phyloP scores from a whole-genome alignment of 148 eudicot species.

The Arbutus unedo region DNA sequence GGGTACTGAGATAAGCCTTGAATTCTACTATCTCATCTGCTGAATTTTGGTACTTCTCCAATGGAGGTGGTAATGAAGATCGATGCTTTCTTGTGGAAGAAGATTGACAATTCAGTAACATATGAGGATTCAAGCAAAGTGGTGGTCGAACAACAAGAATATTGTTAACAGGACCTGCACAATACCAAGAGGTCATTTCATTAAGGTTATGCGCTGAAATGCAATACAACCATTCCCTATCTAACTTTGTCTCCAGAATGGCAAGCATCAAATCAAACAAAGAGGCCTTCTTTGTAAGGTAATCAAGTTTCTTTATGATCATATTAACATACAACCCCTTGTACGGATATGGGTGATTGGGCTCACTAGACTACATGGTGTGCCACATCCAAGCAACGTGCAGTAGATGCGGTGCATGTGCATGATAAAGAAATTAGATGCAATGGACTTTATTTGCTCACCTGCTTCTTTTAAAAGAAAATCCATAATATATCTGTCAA shows the following conservation, averaged over 20 bases:
- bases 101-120: slow-evolving; percentile 36
- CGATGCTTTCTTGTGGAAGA: slow-evolving; percentile 41
- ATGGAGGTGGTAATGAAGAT: slow-evolving; percentile 53
- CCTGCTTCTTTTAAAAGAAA: neutral
- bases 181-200: slow-evolving; percentile 5
- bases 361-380: neutral
- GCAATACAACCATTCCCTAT: neutral
- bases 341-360: neutral
- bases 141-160: slow-evolving; percentile 48
- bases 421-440: neutral
- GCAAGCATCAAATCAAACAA: neutral
- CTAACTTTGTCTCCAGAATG: neutral
- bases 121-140: slow-evolving; percentile 33
- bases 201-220: neutral
- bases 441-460: neutral
- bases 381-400: neutral
- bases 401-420: neutral
- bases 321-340: neutral
- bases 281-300: neutral
- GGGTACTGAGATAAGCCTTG: slow-evolving; percentile 42
- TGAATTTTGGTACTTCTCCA: slow-evolving; percentile 63
- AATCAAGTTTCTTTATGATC: neutral
- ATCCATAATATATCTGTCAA: neutral
- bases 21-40: slow-evolving; percentile 46
- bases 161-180: slow-evolving; percentile 80